A percentile compares a stretch with the other conserved stretches of the same genome.
Conservation (phyloP, 495 filamentous ascomycete genomes). For the Darksidea phi region DNA sequence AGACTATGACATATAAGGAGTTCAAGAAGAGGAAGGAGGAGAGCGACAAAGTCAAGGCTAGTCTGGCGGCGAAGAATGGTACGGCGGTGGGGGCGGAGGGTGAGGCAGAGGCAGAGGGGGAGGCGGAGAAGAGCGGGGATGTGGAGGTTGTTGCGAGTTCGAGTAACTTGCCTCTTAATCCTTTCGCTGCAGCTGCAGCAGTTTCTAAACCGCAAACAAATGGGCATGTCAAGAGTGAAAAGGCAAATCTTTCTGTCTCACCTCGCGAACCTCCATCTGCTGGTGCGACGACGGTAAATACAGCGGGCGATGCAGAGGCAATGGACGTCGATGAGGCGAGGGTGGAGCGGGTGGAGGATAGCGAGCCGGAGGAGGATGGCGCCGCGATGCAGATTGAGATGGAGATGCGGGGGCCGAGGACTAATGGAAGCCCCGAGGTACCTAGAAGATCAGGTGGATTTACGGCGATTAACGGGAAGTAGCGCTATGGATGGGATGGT, state of each 20-base stretch:
- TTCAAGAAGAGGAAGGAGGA: conserved; percentile 55
- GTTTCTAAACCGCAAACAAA: background rate
- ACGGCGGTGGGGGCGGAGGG: conserved; percentile 5
- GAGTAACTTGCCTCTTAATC: too few species aligned
- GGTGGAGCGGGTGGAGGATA: background rate
- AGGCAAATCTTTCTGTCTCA: background rate
- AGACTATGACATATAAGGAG: conserved; percentile 75
- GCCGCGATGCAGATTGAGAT: conserved; percentile 36
- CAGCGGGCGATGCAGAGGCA: conserved; percentile 1
- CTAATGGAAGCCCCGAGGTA: conserved; percentile 13
- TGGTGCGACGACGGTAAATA: background rate
- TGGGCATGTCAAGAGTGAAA: conserved; percentile 4
- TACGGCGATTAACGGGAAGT: conserved; percentile 27
- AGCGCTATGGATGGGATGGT: background rate
- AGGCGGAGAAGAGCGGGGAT: background rate
- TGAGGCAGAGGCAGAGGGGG: conserved; percentile 5
- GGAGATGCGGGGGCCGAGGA: conserved; percentile 34
- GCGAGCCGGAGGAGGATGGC: conserved; percentile 21
- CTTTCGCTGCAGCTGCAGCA: too few species aligned
- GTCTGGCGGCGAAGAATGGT: conserved; percentile 1
- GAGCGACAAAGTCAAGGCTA: conserved; percentile 4
- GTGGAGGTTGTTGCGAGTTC: background rate
- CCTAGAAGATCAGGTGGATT: conserved; percentile 14
- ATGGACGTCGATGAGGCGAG: conserved; percentile 29
- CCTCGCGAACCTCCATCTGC: too few species aligned